phyloP scores from a whole-genome alignment of 176 grass and related monocot genomes.

The Avena insularis region DNA sequence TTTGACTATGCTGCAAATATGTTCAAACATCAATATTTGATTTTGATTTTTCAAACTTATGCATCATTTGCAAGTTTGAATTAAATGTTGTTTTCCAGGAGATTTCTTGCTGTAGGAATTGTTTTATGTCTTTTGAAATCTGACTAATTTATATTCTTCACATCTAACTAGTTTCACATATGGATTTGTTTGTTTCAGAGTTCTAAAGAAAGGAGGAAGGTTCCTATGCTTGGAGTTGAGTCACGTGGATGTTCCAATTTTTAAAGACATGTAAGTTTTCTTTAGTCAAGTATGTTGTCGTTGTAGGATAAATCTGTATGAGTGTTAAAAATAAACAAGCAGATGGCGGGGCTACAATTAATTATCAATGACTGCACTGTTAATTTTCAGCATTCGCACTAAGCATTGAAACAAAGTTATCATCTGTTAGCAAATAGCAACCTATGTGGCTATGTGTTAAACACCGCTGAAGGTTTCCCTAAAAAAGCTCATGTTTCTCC shows the following conservation, averaged over 20 bases:
- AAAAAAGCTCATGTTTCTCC: neutral
- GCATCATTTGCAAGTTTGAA: neutral
- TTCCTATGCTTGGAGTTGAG: slow-evolving; percentile 96
- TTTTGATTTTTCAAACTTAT: neutral
- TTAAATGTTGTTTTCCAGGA: neutral
- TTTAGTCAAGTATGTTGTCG: neutral
- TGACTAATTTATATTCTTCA: slow-evolving; percentile 1
- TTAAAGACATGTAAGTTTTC: slow-evolving; percentile 85
- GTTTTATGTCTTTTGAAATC: neutral
- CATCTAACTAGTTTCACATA: slow-evolving; percentile 25
- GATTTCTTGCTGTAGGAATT: neutral
- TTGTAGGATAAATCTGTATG: slow-evolving; percentile 11
- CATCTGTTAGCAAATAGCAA: neutral
- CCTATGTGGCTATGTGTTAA: neutral
- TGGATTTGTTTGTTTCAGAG: slow-evolving; percentile 53
- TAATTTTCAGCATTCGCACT: neutral
- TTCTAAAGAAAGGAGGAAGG: slow-evolving; percentile 85
- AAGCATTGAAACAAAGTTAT: neutral
- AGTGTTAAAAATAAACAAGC: slow-evolving; percentile 9
- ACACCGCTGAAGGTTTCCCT: neutral
- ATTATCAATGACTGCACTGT: neutral
- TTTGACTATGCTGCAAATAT: too few species aligned
- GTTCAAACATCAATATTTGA: neutral
- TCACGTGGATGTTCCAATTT: slow-evolving; percentile 76
- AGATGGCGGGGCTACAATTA: neutral